Evolutionary conservation across 2,329 filamentous ascomycete species (phyloP).

Genomic region (Aspergillus sp.): DNA sequence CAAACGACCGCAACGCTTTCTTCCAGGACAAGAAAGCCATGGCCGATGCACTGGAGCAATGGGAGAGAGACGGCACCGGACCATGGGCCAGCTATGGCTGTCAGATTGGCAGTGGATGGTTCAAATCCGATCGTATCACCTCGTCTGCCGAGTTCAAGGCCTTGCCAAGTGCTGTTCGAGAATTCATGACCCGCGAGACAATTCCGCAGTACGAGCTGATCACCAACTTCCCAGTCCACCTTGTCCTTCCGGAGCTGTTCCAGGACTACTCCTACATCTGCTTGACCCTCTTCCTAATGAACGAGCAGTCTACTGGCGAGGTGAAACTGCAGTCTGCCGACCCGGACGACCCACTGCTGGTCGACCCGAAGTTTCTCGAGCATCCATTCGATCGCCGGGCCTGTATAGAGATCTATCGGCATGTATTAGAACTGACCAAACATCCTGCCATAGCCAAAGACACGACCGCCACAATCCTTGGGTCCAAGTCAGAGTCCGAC

Average conservation of each 20-base stretch:
- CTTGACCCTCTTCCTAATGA: conserved; percentile 51
- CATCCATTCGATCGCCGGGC: conserved; percentile 56
- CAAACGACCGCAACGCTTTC: conserved; percentile 47
- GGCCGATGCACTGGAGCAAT: conserved; percentile 50
- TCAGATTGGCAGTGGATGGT: conserved; percentile 37
- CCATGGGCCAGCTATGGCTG: conserved; percentile 42
- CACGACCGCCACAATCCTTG: conserved; percentile 41
- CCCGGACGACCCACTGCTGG: conserved; percentile 50
- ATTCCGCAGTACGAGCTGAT: conserved; percentile 60
- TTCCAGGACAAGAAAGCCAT: conserved; percentile 45
- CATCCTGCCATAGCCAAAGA: conserved; percentile 48
- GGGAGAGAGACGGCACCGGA: conserved; percentile 44
- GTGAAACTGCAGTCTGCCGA: conserved; percentile 55
- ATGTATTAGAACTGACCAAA: conserved; percentile 43
- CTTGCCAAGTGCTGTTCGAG: conserved; percentile 36
- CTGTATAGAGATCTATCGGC: conserved; percentile 51
- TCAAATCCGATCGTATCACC: conserved; percentile 44
- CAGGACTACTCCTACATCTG: conserved; percentile 44
- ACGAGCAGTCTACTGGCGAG: conserved; percentile 54
- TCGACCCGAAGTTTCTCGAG: conserved; percentile 55
- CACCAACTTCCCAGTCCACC: conserved; percentile 48
- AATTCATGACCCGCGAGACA: conserved; percentile 48
- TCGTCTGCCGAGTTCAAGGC: conserved; percentile 50
- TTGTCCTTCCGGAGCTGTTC: conserved; percentile 39
- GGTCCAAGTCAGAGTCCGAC: conserved; percentile 50